A percentile compares a stretch with the other conserved stretches of the same genome.
These are phyloP conservation scores for Rhodamnia argentea DNA, from an alignment of 345 rosid species.

Conservation along the genomic window DNA sequence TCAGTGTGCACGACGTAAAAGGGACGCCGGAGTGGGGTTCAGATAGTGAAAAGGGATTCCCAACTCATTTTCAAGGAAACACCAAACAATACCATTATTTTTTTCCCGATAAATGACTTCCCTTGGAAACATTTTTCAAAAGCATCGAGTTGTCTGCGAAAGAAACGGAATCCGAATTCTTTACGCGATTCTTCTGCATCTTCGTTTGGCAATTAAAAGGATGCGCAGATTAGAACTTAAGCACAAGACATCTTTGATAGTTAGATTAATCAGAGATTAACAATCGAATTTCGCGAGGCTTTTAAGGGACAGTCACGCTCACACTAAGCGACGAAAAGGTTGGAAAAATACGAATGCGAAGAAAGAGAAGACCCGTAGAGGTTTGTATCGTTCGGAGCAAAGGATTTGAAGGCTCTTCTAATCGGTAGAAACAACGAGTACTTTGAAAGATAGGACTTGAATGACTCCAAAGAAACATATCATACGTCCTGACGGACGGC, in stretches of 20 bases:
- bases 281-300: not conserved
- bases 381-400: not conserved
- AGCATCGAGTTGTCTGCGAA: not conserved
- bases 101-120: not conserved
- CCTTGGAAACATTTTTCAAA: too few species aligned
- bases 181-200: too few species aligned
- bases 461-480: not conserved
- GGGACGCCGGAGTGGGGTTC: not conserved
- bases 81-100: not conserved
- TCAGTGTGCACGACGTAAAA: too few species aligned
- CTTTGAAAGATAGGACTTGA: not conserved
- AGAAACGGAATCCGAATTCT: not conserved
- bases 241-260: not conserved
- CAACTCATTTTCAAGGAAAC: not conserved
- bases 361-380: not conserved
- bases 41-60: not conserved
- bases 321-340: not conserved
- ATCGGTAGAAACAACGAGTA: not conserved
- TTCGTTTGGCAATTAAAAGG: not conserved
- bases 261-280: too few species aligned
- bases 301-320: not conserved
- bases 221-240: not conserved
- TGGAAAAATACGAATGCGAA: not conserved
- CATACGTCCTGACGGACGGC: not conserved
- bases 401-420: not conserved